phyloP scores from a whole-genome alignment of 257 asterid genomes.

The Leonotis leonurus region DNA sequence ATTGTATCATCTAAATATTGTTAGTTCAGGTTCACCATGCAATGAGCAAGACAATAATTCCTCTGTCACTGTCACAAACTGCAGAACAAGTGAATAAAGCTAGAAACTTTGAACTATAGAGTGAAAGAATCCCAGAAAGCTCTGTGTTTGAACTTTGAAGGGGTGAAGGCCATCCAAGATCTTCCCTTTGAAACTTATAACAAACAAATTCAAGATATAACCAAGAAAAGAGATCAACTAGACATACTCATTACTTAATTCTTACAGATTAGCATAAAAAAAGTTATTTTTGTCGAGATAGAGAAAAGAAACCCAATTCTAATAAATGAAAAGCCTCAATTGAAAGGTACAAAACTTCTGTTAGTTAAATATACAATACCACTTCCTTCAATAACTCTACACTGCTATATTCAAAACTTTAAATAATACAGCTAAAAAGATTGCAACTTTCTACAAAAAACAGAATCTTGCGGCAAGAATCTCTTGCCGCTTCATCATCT shows the following conservation, averaged over 20 bases:
- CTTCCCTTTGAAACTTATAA: background rate
- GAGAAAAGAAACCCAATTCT: background rate
- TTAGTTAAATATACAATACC: background rate
- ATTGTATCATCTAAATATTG: background rate
- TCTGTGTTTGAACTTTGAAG: too few species aligned
- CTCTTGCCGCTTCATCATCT: slow-evolving; percentile 16
- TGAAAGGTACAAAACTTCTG: background rate
- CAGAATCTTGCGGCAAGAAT: slow-evolving; percentile 7
- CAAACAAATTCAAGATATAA: background rate
- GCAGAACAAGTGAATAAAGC: background rate
- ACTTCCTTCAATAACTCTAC: slow-evolving; percentile 5
- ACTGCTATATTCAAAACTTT: slow-evolving; percentile 10
- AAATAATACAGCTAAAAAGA: slow-evolving; percentile 10
- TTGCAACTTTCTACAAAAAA: slow-evolving; percentile 13
- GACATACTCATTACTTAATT: background rate
- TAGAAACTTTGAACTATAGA: background rate
- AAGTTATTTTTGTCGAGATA: background rate
- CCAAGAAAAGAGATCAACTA: background rate
- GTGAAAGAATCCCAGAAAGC: background rate
- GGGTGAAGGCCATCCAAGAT: background rate
- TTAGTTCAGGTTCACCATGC: background rate
- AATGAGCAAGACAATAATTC: background rate
- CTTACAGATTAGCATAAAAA: background rate
- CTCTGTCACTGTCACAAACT: background rate
- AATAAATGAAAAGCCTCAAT: background rate